Conservation (phyloP, 345 rosid genomes). For the Moringa oleifera region DNA sequence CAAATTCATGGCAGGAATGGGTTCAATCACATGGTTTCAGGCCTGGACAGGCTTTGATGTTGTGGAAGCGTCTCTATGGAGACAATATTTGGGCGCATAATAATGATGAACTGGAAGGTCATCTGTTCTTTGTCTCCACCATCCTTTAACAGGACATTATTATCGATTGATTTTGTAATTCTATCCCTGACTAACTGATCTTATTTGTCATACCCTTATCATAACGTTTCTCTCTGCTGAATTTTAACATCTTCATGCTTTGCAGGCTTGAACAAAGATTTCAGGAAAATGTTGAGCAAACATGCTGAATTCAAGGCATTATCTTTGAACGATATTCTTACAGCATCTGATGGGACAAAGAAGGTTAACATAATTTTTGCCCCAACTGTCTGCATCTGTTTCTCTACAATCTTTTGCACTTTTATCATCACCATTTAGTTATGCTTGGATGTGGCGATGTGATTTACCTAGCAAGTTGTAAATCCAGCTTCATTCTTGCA, state of each 20-base stretch:
- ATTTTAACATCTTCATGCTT: not conserved
- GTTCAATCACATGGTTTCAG: constrained; percentile 78
- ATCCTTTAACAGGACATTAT: not conserved
- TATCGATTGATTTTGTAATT: not conserved
- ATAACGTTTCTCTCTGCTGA: too few relatives aligned
- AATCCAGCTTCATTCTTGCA: constrained; percentile 4
- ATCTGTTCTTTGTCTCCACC: not conserved
- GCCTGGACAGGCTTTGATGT: constrained; percentile 91
- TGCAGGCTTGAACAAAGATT: constrained; percentile 80
- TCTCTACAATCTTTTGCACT: not conserved
- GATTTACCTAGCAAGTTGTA: not conserved
- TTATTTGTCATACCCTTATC: too few relatives aligned
- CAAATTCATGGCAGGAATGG: constrained; percentile 61
- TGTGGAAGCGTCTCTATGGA: constrained; percentile 90
- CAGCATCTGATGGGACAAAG: constrained; percentile 81
- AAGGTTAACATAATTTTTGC: constrained; percentile 48
- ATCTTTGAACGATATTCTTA: constrained; percentile 54
- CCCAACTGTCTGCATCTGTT: not conserved
- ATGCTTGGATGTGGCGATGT: not conserved
- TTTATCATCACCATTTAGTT: not conserved
- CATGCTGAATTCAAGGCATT: constrained; percentile 63
- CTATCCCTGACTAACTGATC: not conserved
- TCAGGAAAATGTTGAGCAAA: constrained; percentile 67
- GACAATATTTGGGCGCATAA: constrained; percentile 61
- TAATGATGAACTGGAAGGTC: constrained; percentile 70